Evolutionary conservation across 169 alveolate genomes (phyloP).

Genomic region (Eimeria mitis): DNA sequence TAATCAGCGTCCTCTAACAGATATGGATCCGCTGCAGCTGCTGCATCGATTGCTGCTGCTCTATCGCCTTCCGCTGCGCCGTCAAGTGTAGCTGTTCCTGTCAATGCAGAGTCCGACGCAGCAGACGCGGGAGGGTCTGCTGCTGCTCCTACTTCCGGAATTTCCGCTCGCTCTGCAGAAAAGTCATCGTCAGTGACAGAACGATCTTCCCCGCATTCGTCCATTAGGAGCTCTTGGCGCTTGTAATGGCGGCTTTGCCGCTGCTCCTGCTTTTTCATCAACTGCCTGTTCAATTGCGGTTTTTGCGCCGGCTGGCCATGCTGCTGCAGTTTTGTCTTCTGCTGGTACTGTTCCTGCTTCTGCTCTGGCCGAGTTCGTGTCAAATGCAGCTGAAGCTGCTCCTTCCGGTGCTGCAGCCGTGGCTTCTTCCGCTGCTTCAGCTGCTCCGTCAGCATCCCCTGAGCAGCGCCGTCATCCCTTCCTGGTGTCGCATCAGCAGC

Average conservation of each 20-base stretch:
- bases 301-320: neutral
- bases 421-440: constrained; percentile 36
- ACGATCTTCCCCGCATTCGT: neutral
- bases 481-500: neutral
- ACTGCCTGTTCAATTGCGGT: neutral
- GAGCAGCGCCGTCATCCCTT: neutral
- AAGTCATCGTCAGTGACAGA: neutral
- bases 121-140: neutral
- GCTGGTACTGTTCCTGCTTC: neutral
- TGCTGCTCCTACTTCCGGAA: neutral
- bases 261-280: neutral
- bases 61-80: neutral
- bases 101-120: neutral
- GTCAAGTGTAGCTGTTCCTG: neutral
- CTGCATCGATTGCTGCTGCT: constrained; percentile 57
- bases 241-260: neutral
- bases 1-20: constrained; percentile 91
- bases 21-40: constrained; percentile 90
- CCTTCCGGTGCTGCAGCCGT: constrained; percentile 16
- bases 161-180: neutral
- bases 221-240: constrained; percentile 11
- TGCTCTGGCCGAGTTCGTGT: neutral
- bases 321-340: neutral
- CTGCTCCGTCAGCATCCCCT: neutral
- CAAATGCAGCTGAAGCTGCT: constrained; percentile 17